These are phyloP conservation scores for Colletotrichum liaoningense DNA, from an alignment of 2,329 filamentous ascomycete species.

Conservation along the genomic window DNA sequence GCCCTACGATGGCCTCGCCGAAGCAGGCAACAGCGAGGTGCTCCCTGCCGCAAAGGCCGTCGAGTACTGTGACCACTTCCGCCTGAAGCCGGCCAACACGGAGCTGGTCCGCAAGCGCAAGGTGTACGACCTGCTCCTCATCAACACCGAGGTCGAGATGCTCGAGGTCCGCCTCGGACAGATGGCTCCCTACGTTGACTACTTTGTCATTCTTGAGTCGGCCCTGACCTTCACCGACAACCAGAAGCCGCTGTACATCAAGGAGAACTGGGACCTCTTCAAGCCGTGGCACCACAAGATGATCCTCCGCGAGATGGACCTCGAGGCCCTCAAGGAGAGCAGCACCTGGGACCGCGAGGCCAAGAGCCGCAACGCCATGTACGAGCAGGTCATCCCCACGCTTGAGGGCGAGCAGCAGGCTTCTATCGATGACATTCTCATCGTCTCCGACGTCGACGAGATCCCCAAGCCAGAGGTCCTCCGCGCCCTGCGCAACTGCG, in stretches of 20 bases:
- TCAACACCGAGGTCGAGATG: slow-evolving; percentile 74
- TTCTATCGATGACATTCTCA: slow-evolving; percentile 62
- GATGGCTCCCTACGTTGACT: slow-evolving; percentile 69
- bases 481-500: slow-evolving; percentile 60
- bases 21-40: slow-evolving; percentile 12
- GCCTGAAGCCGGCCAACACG: slow-evolving; percentile 49
- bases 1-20: slow-evolving; percentile 1
- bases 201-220: slow-evolving; percentile 73
- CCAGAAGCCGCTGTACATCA: slow-evolving; percentile 65
- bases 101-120: slow-evolving; percentile 52
- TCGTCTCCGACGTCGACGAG: slow-evolving; percentile 72
- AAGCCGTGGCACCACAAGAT: slow-evolving; percentile 68
- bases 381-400: slow-evolving; percentile 64
- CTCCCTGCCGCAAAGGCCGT: slow-evolving; percentile 26
- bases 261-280: slow-evolving; percentile 64
- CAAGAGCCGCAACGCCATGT: slow-evolving; percentile 67
- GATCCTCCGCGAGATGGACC: slow-evolving; percentile 58
- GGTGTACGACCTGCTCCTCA: slow-evolving; percentile 71
- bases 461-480: slow-evolving; percentile 64
- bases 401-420: slow-evolving; percentile 56
- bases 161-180: slow-evolving; percentile 72
- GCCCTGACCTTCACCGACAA: slow-evolving; percentile 67
- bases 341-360: slow-evolving; percentile 63
- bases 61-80: slow-evolving; percentile 49
- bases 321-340: slow-evolving; percentile 17